phyloP scores from a whole-genome alignment of 2,329 filamentous ascomycete genomes.

The Graphilbum ipis-grandicollis region DNA sequence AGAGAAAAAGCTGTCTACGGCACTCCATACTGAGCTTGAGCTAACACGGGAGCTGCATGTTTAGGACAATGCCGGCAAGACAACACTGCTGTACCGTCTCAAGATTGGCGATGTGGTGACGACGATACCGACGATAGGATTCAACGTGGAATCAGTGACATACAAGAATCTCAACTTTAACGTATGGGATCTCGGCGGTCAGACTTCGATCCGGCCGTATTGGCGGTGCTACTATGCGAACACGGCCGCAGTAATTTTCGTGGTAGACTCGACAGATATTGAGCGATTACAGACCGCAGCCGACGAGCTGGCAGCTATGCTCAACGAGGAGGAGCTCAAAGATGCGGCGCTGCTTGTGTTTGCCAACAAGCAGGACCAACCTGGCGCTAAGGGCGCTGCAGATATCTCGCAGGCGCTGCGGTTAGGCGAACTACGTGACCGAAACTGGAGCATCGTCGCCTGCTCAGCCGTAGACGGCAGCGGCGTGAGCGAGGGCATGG shows the following conservation, averaged over 20 bases:
- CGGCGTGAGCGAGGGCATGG: slow-evolving; percentile 94
- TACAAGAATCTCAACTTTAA: slow-evolving; percentile 99
- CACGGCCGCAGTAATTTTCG: slow-evolving; percentile 95
- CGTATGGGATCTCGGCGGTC: slow-evolving; percentile 94
- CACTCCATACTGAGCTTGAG: too few species aligned
- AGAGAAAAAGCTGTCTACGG: too few species aligned
- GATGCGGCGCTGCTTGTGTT: slow-evolving; percentile 89
- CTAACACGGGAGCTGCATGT: too few species aligned
- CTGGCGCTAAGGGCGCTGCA: slow-evolving; percentile 85
- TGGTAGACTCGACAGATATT: slow-evolving; percentile 95
- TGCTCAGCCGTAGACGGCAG: slow-evolving; percentile 92
- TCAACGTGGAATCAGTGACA: slow-evolving; percentile 97
- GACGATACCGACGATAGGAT: slow-evolving; percentile 96
- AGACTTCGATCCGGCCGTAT: slow-evolving; percentile 97
- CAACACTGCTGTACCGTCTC: slow-evolving; percentile 84
- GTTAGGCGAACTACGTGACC: slow-evolving; percentile 77
- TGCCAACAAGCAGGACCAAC: slow-evolving; percentile 98
- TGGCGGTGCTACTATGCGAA: slow-evolving; percentile 99
- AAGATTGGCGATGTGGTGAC: slow-evolving; percentile 99
- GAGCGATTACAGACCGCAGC: slow-evolving; percentile 83
- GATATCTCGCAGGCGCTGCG: slow-evolving; percentile 91
- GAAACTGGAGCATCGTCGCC: slow-evolving; percentile 98
- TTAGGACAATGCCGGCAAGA: slow-evolving; percentile 98
- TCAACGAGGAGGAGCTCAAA: slow-evolving; percentile 91
- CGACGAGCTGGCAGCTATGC: slow-evolving; percentile 85